Evolutionary conservation across 2,329 filamentous ascomycete species (phyloP).

Genomic region (Pseudogymnoascus sp.): DNA sequence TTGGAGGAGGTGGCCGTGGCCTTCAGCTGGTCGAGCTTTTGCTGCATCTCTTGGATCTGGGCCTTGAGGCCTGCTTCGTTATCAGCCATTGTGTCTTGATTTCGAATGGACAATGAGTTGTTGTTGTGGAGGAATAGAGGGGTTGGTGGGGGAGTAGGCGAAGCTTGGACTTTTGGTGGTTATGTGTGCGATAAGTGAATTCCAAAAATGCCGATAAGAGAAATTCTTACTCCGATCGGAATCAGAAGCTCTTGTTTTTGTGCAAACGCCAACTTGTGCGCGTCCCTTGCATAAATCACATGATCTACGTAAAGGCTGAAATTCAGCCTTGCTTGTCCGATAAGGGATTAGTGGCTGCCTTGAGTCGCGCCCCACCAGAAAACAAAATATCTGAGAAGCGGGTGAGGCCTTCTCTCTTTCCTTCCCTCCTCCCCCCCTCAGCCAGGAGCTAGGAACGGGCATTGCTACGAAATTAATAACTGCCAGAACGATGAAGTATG

Average conservation of each 20-base stretch:
- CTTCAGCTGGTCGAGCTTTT: slow-evolving; percentile 4
- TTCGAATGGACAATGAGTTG: slow-evolving; percentile 5
- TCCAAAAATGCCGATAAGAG: slow-evolving; percentile 2
- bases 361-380: slow-evolving; percentile 7
- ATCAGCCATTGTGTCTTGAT: neutral
- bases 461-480: slow-evolving; percentile 6
- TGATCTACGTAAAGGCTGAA: neutral
- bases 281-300: slow-evolving; percentile 6
- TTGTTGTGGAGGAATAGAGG: slow-evolving; percentile 3
- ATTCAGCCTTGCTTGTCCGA: neutral
- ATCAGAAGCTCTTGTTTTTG: neutral
- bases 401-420: neutral
- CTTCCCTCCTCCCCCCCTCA: neutral
- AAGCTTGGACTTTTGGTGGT: slow-evolving; percentile 7
- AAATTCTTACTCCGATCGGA: slow-evolving; percentile 7
- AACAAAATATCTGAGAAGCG: slow-evolving; percentile 9
- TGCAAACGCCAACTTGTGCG: neutral
- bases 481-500: slow-evolving; percentile 62
- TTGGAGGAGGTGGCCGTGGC: slow-evolving; percentile 19
- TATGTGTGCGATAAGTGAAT: slow-evolving; percentile 7
- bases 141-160: slow-evolving; percentile 8
- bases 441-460: slow-evolving; percentile 4
- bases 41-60: neutral
- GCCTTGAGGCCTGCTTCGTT: slow-evolving; percentile 5
- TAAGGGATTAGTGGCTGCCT: slow-evolving; percentile 8